A percentile compares a stretch with the other conserved stretches of the same genome.
phyloP scores from a whole-genome alignment of 106 monocot genomes.

The Dactylorhiza incarnata region DNA sequence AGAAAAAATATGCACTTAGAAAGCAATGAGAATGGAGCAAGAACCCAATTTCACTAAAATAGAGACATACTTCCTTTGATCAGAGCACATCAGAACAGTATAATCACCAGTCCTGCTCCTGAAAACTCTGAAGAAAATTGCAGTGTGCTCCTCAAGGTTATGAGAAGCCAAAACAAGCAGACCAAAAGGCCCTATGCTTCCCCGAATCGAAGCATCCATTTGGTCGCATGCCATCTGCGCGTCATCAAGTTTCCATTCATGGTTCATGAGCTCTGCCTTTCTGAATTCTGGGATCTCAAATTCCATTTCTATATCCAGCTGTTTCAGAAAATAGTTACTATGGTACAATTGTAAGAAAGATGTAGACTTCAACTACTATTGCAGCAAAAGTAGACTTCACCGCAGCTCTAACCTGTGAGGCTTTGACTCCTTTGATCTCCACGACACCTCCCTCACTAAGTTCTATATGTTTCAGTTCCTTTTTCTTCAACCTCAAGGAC shows the following conservation, averaged over 20 bases:
- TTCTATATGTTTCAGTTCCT: conserved; percentile 15
- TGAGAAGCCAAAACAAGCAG: conserved; percentile 39
- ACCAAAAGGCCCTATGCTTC: conserved; percentile 50
- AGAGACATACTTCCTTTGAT: conserved; percentile 26
- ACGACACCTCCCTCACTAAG: conserved; percentile 18
- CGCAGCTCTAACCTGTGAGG: conserved; percentile 33
- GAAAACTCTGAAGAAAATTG: conserved; percentile 50
- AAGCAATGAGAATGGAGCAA: too few relatives aligned
- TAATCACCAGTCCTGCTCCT: conserved; percentile 12
- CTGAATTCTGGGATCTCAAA: conserved; percentile 46
- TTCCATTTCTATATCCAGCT: conserved; percentile 72
- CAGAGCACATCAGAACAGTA: conserved; percentile 39
- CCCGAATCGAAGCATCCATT: conserved; percentile 15
- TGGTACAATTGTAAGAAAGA: background rate
- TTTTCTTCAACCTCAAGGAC: conserved; percentile 35
- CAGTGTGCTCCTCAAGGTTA: conserved; percentile 35
- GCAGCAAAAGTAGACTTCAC: background rate
- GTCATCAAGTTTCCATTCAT: conserved; percentile 27
- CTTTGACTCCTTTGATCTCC: conserved; percentile 32
- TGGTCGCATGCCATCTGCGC: conserved; percentile 22
- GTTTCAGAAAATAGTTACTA: background rate
- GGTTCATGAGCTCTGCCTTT: conserved; percentile 33
- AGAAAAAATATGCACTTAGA: background rate
- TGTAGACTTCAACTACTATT: background rate
- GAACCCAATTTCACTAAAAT: background rate